Conservation (phyloP, 371 early-diverging fungal species). For the Mortierella sp. region DNA sequence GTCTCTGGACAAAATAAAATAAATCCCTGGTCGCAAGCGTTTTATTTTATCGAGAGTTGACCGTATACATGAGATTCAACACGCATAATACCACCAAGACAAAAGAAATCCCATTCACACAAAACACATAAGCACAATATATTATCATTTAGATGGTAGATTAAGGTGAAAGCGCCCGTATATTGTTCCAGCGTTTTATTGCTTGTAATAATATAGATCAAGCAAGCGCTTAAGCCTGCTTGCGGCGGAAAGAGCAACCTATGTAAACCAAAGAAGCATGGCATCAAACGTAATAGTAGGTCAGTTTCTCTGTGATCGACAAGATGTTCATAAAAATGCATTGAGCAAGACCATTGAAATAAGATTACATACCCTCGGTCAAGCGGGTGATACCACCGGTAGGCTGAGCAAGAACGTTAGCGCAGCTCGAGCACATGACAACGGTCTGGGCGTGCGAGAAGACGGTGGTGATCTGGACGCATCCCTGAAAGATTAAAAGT, state of each 20-base stretch:
- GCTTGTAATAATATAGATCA: slow-evolving; percentile 24
- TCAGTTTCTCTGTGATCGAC: neutral
- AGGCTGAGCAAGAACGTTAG: slow-evolving; percentile 98
- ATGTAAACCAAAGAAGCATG: slow-evolving; percentile 12
- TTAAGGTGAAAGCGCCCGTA: slow-evolving; percentile 29
- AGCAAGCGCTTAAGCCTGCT: slow-evolving; percentile 57
- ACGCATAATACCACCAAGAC: neutral
- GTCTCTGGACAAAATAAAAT: too few species aligned
- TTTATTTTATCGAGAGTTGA: too few species aligned
- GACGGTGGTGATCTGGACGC: slow-evolving; percentile 98
- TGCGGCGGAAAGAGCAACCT: slow-evolving; percentile 61
- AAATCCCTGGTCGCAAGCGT: too few species aligned
- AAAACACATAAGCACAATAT: neutral
- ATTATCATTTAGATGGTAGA: neutral
- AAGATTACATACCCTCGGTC: slow-evolving; percentile 80
- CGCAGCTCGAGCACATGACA: slow-evolving; percentile 97
- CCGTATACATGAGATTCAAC: too few species aligned
- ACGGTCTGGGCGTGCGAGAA: slow-evolving; percentile 99
- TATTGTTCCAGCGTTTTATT: slow-evolving; percentile 45
- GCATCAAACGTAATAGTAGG: neutral
- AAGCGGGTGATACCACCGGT: slow-evolving; percentile 99
- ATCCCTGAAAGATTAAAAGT: slow-evolving; percentile 67
- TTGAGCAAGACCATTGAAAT: neutral
- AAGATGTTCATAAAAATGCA: neutral
- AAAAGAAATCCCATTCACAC: neutral